Conservation (phyloP, 2,329 filamentous ascomycete species). For the Shiraia bambusicola region DNA sequence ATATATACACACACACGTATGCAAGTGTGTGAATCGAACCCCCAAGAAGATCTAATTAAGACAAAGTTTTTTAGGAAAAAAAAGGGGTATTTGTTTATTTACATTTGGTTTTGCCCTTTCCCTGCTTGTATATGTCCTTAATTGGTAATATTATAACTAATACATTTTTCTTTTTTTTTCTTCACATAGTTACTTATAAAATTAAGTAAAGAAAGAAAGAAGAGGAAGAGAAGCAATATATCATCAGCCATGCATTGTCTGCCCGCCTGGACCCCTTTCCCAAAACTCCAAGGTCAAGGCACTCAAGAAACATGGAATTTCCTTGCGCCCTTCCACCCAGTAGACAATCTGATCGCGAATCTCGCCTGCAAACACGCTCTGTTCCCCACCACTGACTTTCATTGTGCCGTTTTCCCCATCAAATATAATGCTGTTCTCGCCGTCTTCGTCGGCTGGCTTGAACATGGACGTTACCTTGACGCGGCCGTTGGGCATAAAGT, state of each 20-base stretch:
- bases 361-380: conserved; percentile 80
- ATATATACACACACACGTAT: no score
- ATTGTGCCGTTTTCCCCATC: conserved; percentile 94
- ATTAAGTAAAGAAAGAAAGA: no score
- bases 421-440: conserved; percentile 68
- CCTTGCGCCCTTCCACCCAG: conserved; percentile 92
- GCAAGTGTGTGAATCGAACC: no score
- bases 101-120: no score
- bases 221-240: no score
- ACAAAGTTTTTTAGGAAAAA: no score
- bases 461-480: conserved; percentile 89
- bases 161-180: no score
- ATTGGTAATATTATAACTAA: no score
- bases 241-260: conserved; percentile 19
- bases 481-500: conserved; percentile 95
- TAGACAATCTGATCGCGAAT: conserved; percentile 88
- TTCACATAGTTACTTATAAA: no score
- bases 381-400: conserved; percentile 91
- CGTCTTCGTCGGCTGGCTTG: conserved; percentile 67
- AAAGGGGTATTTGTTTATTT: no score
- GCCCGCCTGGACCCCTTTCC: conserved; percentile 57
- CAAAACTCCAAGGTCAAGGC: conserved; percentile 92
- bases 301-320: conserved; percentile 89
- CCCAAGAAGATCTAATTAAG: no score
- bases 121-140: no score